Evolutionary conservation across 176 grass and related monocot genomes (phyloP).

Genomic region (Juncus effusus): DNA sequence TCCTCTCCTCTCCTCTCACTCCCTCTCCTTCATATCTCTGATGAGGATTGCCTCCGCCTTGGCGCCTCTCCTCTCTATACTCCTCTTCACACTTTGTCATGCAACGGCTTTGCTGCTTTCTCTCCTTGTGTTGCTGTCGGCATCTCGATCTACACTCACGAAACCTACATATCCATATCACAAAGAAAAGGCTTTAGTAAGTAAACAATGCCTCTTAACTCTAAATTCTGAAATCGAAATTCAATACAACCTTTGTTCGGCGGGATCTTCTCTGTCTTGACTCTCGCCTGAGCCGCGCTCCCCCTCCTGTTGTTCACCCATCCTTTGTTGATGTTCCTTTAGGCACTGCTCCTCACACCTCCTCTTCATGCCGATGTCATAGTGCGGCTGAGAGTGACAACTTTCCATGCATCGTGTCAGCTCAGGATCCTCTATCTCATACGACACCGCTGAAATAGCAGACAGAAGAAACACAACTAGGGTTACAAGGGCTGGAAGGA

Average conservation of each 20-base stretch:
- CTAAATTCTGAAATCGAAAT: neutral
- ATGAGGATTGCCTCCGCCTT: neutral
- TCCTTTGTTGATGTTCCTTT: neutral
- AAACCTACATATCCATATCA: no score
- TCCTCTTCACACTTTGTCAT: neutral
- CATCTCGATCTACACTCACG: constrained; percentile 7
- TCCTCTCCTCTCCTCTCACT: constrained; percentile 9
- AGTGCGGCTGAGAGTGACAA: constrained; percentile 26
- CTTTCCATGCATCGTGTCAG: constrained; percentile 7
- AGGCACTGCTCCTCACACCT: constrained; percentile 14
- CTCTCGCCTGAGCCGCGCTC: neutral
- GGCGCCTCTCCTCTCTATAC: constrained; percentile 1
- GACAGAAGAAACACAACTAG: constrained; percentile 18
- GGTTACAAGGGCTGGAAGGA: neutral
- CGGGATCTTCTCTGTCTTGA: constrained; percentile 17
- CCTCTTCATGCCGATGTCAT: constrained; percentile 23
- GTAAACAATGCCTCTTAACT: no score
- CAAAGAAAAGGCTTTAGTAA: no score
- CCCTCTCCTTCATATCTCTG: neutral
- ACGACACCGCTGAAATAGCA: neutral
- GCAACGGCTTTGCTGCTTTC: constrained; percentile 1
- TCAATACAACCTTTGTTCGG: constrained; percentile 8
- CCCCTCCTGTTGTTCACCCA: neutral
- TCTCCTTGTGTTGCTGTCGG: constrained; percentile 1
- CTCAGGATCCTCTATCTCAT: constrained; percentile 11